Evolutionary conservation across 1,139 yeast species (phyloP).

Genomic region (Candida sp.): DNA sequence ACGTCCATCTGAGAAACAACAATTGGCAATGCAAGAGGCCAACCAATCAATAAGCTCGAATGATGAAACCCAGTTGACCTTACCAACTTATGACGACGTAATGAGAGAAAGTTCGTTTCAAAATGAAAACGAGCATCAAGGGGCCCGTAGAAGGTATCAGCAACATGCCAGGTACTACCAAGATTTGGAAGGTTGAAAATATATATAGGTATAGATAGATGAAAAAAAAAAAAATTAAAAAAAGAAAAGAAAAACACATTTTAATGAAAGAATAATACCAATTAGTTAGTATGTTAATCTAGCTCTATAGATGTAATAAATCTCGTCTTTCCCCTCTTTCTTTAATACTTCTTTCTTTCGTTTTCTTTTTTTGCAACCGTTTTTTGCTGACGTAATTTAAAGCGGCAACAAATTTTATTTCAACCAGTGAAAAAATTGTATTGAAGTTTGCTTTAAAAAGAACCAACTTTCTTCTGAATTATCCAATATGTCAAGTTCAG

Average conservation of each 20-base stretch:
- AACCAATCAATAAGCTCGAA: conserved; percentile 1
- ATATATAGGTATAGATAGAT: background rate
- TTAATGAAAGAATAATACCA: no score
- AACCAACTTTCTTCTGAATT: background rate
- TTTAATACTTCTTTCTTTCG: no score
- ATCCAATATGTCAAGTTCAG: conserved; percentile 8
- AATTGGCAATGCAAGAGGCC: background rate
- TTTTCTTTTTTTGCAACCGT: background rate
- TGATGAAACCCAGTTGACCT: conserved; percentile 5
- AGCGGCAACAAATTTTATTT: conserved; percentile 1
- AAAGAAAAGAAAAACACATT: no score
- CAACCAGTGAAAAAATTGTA: background rate
- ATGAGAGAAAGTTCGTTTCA: conserved; percentile 22
- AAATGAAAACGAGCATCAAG: conserved; percentile 22
- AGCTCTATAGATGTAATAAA: no score
- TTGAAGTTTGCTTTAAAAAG: background rate
- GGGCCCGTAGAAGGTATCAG: conserved; percentile 35
- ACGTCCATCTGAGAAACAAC: conserved; percentile 1
- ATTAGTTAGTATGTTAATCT: no score
- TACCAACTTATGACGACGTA: conserved; percentile 40
- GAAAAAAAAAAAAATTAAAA: no score
- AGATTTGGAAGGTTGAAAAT: conserved; percentile 13
- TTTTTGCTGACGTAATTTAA: background rate
- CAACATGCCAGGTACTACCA: conserved; percentile 34
- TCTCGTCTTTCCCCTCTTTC: no score